A percentile compares a stretch with the other conserved stretches of the same genome.
Evolutionary conservation across 176 grass and related monocot species (phyloP).

Genomic region (Luzula sylvatica): DNA sequence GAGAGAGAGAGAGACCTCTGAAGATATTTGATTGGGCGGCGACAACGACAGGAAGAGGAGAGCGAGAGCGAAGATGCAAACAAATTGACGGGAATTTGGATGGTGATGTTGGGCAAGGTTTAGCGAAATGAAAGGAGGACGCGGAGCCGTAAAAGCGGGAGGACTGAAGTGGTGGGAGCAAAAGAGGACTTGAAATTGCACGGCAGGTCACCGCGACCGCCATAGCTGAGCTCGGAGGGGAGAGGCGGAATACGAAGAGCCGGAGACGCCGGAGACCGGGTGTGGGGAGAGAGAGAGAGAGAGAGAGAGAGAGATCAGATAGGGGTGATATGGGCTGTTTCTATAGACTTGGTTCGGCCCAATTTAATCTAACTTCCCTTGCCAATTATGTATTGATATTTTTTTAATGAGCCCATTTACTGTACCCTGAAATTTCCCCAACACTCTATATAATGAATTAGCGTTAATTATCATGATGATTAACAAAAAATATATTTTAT

Average conservation of each 20-base stretch:
- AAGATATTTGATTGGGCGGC: constrained; percentile 45
- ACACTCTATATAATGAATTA: too few relatives aligned
- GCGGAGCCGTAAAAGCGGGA: not conserved
- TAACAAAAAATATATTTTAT: too few relatives aligned
- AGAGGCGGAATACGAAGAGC: not conserved
- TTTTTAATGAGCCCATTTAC: too few relatives aligned
- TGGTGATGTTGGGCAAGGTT: not conserved
- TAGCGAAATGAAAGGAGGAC: not conserved
- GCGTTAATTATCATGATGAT: too few relatives aligned
- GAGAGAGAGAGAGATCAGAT: too few relatives aligned
- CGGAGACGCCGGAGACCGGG: too few relatives aligned
- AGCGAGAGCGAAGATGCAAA: constrained; percentile 15
- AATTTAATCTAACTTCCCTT: too few relatives aligned
- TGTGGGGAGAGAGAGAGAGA: too few relatives aligned
- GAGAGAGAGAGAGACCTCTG: constrained; percentile 28
- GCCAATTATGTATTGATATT: too few relatives aligned
- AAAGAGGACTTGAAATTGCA: not conserved
- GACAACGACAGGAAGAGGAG: constrained; percentile 26
- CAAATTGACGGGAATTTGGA: not conserved
- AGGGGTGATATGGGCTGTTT: too few relatives aligned
- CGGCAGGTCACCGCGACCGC: not conserved
- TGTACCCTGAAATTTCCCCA: too few relatives aligned
- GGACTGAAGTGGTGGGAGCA: not conserved
- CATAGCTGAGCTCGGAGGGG: not conserved
- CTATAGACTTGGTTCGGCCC: too few relatives aligned